Conservation (phyloP, 2,329 filamentous ascomycete species). For the Sphaerulina musiva region DNA sequence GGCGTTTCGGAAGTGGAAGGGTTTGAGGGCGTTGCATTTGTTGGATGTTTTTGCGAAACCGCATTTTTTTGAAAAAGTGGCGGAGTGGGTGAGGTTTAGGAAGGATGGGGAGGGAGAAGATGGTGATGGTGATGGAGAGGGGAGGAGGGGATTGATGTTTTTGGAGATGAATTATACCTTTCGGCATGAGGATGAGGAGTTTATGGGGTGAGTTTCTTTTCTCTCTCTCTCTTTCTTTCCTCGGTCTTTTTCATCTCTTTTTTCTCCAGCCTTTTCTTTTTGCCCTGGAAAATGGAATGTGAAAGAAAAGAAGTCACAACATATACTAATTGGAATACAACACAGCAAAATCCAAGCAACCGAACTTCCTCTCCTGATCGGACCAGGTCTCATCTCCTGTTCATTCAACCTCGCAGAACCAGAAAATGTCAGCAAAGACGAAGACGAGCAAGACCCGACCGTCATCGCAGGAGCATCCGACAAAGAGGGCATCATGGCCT, state of each 20-base stretch:
- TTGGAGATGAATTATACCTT: conserved; percentile 45
- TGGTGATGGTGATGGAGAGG: conserved; percentile 23
- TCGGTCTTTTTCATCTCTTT: no score
- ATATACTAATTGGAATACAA: not conserved
- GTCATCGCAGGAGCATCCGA: conserved; percentile 27
- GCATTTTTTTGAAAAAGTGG: conserved; percentile 36
- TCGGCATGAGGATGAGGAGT: conserved; percentile 40
- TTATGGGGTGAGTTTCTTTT: conserved; percentile 28
- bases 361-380: conserved; percentile 35
- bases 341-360: conserved; percentile 34
- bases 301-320: no score
- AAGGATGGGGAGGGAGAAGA: conserved; percentile 14
- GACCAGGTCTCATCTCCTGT: conserved; percentile 35
- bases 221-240: not conserved
- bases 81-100: conserved; percentile 29
- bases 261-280: not conserved
- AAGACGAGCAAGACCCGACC: conserved; percentile 31
- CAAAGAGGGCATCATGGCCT: conserved; percentile 34
- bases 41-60: conserved; percentile 43
- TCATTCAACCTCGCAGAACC: conserved; percentile 36
- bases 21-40: conserved; percentile 41
- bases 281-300: no score
- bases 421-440: conserved; percentile 27
- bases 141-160: conserved; percentile 36
- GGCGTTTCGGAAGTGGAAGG: conserved; percentile 36